Evolutionary conservation across 2,329 filamentous ascomycete species (phyloP).

Genomic region (Trichoderma sp.): DNA sequence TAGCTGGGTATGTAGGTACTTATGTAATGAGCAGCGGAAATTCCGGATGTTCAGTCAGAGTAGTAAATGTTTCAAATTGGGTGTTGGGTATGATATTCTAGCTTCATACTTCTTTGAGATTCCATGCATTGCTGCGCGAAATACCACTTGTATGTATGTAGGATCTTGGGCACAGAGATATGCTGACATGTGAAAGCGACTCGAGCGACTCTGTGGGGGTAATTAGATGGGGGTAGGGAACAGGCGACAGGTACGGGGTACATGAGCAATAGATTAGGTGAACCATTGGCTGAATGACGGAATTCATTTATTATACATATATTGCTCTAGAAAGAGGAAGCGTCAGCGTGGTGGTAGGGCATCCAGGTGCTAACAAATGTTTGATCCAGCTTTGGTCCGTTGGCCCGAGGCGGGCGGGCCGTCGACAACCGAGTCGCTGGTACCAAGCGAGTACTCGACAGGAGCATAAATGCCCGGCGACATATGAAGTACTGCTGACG

Average conservation of each 20-base stretch:
- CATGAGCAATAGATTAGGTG: neutral
- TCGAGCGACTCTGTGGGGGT: neutral
- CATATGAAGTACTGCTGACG: neutral
- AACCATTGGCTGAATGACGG: neutral
- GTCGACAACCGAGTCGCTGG: neutral
- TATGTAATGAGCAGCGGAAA: neutral
- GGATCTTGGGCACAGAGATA: neutral
- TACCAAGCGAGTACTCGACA: neutral
- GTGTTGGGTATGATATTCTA: neutral
- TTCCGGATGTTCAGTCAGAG: neutral
- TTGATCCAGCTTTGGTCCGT: neutral
- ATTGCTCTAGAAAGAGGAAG: neutral
- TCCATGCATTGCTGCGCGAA: neutral
- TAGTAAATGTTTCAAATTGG: neutral
- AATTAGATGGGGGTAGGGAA: neutral
- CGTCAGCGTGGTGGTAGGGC: neutral
- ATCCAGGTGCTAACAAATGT: neutral
- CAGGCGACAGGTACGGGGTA: neutral
- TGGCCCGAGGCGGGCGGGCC: constrained; percentile 15
- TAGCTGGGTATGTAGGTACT: neutral
- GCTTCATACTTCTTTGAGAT: neutral
- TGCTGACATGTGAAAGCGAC: constrained; percentile 7
- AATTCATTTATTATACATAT: neutral
- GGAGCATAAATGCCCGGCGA: neutral
- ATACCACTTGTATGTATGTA: neutral